Evolutionary conservation across 306 rosid species (phyloP).

Genomic region (Pyrus betulifolia): DNA sequence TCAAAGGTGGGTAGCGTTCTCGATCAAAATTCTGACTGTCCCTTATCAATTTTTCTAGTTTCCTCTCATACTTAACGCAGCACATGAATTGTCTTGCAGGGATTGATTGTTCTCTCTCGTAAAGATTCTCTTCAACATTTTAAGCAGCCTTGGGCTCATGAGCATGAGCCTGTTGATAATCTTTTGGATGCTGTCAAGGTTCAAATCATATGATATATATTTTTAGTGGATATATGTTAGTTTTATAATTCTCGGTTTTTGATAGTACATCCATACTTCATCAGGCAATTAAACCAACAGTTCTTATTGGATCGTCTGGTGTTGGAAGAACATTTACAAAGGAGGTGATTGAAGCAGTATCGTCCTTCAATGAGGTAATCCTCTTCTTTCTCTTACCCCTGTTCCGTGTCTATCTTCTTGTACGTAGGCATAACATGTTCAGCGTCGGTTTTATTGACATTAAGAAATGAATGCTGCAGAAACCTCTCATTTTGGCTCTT

Average conservation of each 20-base stretch:
- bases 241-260: conserved; percentile 1
- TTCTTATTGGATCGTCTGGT: conserved; percentile 86
- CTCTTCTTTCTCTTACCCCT: not conserved
- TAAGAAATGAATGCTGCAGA: conserved; percentile 37
- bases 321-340: conserved; percentile 74
- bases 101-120: conserved; percentile 76
- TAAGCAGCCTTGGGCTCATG: conserved; percentile 97
- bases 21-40: not conserved
- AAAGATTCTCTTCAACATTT: conserved; percentile 79
- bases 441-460: not conserved
- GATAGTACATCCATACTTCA: not conserved
- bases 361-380: conserved; percentile 57
- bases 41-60: not conserved
- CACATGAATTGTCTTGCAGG: conserved; percentile 40
- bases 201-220: not conserved
- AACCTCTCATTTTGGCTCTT: conserved; percentile 85
- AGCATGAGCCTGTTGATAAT: conserved; percentile 64
- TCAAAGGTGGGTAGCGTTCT: conserved; percentile 48
- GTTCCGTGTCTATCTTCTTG: not conserved
- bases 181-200: conserved; percentile 82
- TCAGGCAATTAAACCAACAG: conserved; percentile 78
- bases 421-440: not conserved
- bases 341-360: conserved; percentile 71
- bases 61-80: not conserved
- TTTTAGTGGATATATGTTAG: not conserved